Evolutionary conservation across 75 land plant genomes (phyloP).

Genomic region (Picea sitchensis): DNA sequence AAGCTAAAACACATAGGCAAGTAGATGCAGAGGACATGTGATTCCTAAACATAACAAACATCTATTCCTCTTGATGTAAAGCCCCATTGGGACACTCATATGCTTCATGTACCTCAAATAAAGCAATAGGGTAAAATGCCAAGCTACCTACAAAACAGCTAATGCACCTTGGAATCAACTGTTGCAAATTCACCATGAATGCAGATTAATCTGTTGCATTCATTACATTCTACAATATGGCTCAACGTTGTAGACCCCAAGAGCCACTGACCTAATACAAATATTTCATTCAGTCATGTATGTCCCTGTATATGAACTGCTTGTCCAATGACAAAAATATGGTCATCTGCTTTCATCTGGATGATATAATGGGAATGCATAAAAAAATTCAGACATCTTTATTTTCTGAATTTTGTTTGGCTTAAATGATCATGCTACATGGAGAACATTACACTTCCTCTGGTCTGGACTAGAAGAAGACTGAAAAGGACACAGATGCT

Average conservation of each 20-base stretch:
- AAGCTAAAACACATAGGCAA: not conserved
- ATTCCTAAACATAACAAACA: not conserved
- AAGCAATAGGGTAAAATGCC: not conserved
- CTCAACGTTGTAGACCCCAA: not conserved
- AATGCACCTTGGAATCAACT: not conserved
- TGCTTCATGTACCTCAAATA: not conserved
- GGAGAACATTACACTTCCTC: not conserved
- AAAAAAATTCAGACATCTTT: no score
- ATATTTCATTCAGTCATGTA: not conserved
- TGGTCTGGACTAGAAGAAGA: not conserved
- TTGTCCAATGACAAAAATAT: not conserved
- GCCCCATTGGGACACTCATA: not conserved
- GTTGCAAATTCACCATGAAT: not conserved
- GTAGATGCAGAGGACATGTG: not conserved
- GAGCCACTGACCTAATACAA: not conserved
- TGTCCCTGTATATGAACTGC: not conserved
- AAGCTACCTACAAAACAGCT: not conserved
- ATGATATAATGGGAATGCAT: not conserved
- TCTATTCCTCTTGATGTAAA: not conserved
- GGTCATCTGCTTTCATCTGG: not conserved
- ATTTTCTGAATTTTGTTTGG: not conserved
- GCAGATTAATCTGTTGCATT: not conserved
- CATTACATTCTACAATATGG: slow-evolving; percentile 2
- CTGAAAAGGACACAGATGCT: not conserved
- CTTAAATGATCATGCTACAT: not conserved